phyloP scores from a whole-genome alignment of 179 eudicot species.

The Drosera spatulata region DNA sequence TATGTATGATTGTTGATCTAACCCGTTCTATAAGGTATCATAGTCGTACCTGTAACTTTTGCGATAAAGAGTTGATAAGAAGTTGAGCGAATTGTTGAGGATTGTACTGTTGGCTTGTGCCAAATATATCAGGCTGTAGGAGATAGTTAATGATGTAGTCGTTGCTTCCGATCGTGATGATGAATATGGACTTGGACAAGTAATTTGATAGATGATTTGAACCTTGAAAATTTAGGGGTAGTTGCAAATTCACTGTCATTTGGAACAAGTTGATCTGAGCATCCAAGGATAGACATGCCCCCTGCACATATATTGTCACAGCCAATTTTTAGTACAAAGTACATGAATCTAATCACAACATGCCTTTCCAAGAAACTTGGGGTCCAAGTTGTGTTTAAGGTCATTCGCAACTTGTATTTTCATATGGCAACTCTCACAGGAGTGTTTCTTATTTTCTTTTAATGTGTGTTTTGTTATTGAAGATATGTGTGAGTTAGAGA shows the following conservation, averaged over 20 bases:
- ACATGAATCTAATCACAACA: no score
- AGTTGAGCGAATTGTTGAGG: conserved; percentile 41
- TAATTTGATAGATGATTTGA: conserved; percentile 13
- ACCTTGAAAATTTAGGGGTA: conserved; percentile 8
- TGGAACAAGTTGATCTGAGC: conserved; percentile 38
- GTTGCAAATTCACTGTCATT: conserved; percentile 20
- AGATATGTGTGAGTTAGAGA: no score
- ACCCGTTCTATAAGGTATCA: no score
- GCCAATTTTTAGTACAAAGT: no score
- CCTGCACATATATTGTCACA: conserved; percentile 40
- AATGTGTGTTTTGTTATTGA: no score
- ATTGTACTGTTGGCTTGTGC: conserved; percentile 16
- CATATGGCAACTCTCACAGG: no score
- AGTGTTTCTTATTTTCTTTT: no score
- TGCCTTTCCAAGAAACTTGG: no score
- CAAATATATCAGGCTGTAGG: background rate
- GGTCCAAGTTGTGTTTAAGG: no score
- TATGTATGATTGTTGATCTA: no score
- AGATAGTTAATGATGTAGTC: conserved; percentile 53
- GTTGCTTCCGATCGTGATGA: conserved; percentile 48
- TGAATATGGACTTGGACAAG: conserved; percentile 41
- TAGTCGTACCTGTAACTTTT: conserved; percentile 50
- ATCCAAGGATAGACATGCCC: conserved; percentile 42
- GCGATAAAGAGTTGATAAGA: conserved; percentile 33
- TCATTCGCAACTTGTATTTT: no score